Conservation (phyloP, 2,329 filamentous ascomycete species). For the Sclerotinia minor region DNA sequence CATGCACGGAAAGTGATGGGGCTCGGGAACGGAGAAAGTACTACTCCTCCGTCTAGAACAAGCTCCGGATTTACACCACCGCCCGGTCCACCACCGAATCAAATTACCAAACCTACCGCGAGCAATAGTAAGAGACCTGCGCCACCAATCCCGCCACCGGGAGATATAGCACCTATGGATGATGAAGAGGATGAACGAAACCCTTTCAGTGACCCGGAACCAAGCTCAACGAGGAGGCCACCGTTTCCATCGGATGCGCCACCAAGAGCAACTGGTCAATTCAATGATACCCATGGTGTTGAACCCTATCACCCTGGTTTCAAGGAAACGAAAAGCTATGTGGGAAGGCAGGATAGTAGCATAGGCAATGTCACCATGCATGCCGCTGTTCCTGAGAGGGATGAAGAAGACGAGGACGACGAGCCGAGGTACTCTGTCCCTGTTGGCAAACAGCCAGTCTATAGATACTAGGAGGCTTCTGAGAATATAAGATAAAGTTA, state of each 20-base stretch:
- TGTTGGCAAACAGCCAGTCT: constrained; percentile 35
- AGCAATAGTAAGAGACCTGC: constrained; percentile 23
- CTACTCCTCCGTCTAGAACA: constrained; percentile 33
- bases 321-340: constrained; percentile 35
- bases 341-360: constrained; percentile 36
- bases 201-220: constrained; percentile 39
- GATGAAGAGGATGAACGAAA: constrained; percentile 35
- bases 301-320: constrained; percentile 44
- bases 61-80: constrained; percentile 32
- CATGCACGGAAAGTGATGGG: constrained; percentile 59
- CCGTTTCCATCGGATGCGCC: constrained; percentile 37
- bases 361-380: constrained; percentile 36
- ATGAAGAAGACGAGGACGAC: constrained; percentile 27
- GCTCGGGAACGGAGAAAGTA: constrained; percentile 36
- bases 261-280: constrained; percentile 33
- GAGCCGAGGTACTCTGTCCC: constrained; percentile 26
- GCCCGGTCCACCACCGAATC: constrained; percentile 29
- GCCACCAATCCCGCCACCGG: constrained; percentile 37
- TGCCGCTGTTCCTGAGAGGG: constrained; percentile 32
- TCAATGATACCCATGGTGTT: constrained; percentile 38
- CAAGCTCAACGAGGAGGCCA: constrained; percentile 23
- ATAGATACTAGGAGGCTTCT: constrained; percentile 33
- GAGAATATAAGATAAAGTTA: neutral
- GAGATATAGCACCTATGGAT: constrained; percentile 36
- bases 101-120: constrained; percentile 11